Evolutionary conservation across 2,329 filamentous ascomycete species (phyloP), one percentile per base, ranked within the genome.

Genomic region (Nigrospora osmanthi): DNA sequence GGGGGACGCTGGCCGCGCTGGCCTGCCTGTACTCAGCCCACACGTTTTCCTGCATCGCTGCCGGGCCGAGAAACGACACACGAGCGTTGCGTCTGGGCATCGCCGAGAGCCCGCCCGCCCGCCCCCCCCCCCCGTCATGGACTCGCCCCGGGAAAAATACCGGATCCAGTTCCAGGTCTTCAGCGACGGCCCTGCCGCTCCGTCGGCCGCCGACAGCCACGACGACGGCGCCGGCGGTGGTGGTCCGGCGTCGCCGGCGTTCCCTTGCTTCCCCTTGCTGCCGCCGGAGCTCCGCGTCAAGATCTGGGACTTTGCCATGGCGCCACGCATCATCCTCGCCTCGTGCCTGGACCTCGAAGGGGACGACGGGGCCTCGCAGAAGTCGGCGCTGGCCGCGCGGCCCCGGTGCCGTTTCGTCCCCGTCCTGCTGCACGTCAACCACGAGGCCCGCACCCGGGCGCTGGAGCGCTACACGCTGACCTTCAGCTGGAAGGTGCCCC

Each of bases 271-370:
- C 54, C 47, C 57, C 4, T 37, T 50, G n/a, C 63, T 74, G 9
- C 72, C 72, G 2, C 44, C 65, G 23, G 72, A 76, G 57, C 63
- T 76, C 43, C 71, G 73, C 40, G 59, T 73, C 44, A 65, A 66
- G 55, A 62, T 76, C 49, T 76, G 72, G 72, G 61, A 65, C 44
- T 60, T 56, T 41, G 55, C 72, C 39, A 54, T 74, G 41, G 63
- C 61, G 48, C 71, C 71, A 28, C 70, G 72, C 47, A 63, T 75
- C 49, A 53, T 74, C 37, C 58, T 67, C 9, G 62, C 64, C 23
- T 66, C 68, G 45, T 74, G 71, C 54, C 55, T 71, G 36, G 35
- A 47, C 16, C 35, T 48, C 30, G 35, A 35, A 19, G 44, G 33
- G 36, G 36, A 35, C 32, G 15, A 44, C 15, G 40, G 42, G 40